Base-by-base conservation (phyloP, 2,329 filamentous ascomycete genomes). In the Epichloe bromicola region DNA sequence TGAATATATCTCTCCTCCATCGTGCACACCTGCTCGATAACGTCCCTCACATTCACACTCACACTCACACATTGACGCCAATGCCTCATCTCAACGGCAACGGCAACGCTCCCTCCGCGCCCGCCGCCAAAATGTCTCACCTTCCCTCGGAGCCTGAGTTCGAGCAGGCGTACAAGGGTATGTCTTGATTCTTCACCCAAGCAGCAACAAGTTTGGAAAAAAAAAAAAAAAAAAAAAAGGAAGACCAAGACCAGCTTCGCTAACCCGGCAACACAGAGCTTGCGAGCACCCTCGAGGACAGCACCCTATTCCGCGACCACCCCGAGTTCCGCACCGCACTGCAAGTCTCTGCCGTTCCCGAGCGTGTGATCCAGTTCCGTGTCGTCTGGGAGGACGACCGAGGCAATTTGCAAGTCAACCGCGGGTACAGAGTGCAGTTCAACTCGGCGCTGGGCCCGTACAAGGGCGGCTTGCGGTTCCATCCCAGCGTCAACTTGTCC, bases 321-420 rank as follows among this genome's bases (percentile, higher is more conserved):
- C 93, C 91, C 60, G 89, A 96, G 72, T 96, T 93, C 82, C 84
- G 82, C 71, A 94, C 83, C 62, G 93, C 91, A 53, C 85, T 97
- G 61, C 77, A 86, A 65, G 83, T 98, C 61, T 84, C 84, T 67
- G 82, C 91, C 60, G 82, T 97, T 65, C 93, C 93, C 52, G 93
- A 98, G 80, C 89, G 93, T 59, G 72, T 96, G 65, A 86, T 97
- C 68, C 90, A 97, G 74, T 98, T 98, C 84, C 85, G 93, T 60
- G 89, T 98, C 52, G 82, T 87, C 66, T 97, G 93, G 93, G 90
- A 95, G 72, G 83, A 96, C 69, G 93, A 97, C 78, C 83, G 88
- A 70, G 86, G 86, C 72, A 68, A 87, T 67, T 76, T 90, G 62
- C 86, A 94, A 73, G 85, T 95, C 73, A 95, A 96, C 82, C 85